phyloP scores from a whole-genome alignment of 1,139 yeast species.

The Sugiyamaella novakii region DNA sequence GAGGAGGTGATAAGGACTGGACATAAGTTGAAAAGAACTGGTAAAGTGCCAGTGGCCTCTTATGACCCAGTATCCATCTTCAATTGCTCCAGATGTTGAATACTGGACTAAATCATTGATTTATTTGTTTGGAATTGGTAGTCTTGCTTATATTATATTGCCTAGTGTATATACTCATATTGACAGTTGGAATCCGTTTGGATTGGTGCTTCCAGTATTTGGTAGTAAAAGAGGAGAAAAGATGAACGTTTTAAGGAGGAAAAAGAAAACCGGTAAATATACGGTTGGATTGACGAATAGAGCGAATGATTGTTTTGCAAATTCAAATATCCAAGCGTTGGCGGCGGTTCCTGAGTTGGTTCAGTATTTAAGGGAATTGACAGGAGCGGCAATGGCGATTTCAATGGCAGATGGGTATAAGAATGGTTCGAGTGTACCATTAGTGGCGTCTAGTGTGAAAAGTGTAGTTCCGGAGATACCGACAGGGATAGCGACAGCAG shows the following conservation, averaged over 20 bases:
- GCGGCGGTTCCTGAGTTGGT: slow-evolving; percentile 67
- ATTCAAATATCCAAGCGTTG: slow-evolving; percentile 85
- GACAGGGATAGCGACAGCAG: no score
- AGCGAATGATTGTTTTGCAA: slow-evolving; percentile 90
- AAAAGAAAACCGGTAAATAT: slow-evolving; percentile 40
- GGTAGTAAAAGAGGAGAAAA: background rate
- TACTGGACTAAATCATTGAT: slow-evolving; percentile 13
- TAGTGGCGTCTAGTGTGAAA: background rate
- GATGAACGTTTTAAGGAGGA: slow-evolving; percentile 24
- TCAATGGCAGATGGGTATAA: background rate
- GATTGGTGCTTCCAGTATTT: slow-evolving; percentile 16
- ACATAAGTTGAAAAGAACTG: no score
- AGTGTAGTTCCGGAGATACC: no score
- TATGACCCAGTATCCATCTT: slow-evolving; percentile 13
- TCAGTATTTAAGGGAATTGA: slow-evolving; percentile 49
- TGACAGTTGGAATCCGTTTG: slow-evolving; percentile 24
- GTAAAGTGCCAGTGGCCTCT: no score
- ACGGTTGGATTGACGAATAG: slow-evolving; percentile 83
- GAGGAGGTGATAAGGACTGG: no score
- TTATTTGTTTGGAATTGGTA: slow-evolving; percentile 16
- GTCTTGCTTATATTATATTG: slow-evolving; percentile 20
- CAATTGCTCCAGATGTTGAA: slow-evolving; percentile 14
- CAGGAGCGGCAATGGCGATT: slow-evolving; percentile 28
- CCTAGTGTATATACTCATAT: slow-evolving; percentile 17
- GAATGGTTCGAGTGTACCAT: background rate